Percentiles rank a stretch among this genome's conserved stretches.
These are phyloP conservation scores for Noccaea bulbosa DNA, from an alignment of 345 rosid species.

Conservation along the genomic window DNA sequence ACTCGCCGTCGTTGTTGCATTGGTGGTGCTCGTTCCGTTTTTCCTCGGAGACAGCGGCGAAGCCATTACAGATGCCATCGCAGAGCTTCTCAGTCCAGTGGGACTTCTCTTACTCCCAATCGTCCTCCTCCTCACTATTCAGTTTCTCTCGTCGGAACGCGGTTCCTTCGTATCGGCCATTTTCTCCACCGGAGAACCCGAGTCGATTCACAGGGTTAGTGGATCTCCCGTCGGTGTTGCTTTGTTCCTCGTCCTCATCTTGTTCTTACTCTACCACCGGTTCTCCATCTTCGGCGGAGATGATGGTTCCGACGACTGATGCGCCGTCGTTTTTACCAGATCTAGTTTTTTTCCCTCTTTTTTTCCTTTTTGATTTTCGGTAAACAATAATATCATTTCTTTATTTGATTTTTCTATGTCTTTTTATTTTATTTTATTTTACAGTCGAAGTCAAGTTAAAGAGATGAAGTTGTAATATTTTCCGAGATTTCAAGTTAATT, in stretches of 20 bases:
- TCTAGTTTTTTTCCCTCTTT: slow-evolving; percentile 27
- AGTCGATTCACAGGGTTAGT: slow-evolving; percentile 66
- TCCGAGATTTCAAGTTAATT: neutral
- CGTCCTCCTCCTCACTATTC: slow-evolving; percentile 70
- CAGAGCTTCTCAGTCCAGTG: slow-evolving; percentile 77
- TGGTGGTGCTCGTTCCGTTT: slow-evolving; percentile 69
- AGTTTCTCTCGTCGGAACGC: slow-evolving; percentile 83
- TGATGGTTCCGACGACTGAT: slow-evolving; percentile 57
- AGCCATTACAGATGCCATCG: slow-evolving; percentile 70
- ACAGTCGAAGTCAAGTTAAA: slow-evolving; percentile 37
- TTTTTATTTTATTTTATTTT: neutral
- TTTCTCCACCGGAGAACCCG: slow-evolving; percentile 71
- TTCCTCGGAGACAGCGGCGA: slow-evolving; percentile 77
- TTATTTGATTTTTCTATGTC: neutral
- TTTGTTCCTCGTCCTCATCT: slow-evolving; percentile 58
- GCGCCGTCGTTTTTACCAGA: slow-evolving; percentile 34
- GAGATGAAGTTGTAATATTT: no score
- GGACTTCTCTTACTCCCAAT: slow-evolving; percentile 83
- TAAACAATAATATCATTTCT: slow-evolving; percentile 1
- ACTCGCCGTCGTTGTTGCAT: slow-evolving; percentile 63
- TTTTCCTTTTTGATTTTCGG: neutral
- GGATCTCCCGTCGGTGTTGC: slow-evolving; percentile 85
- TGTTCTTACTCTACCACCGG: slow-evolving; percentile 73
- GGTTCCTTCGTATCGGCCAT: slow-evolving; percentile 61
- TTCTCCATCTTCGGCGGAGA: slow-evolving; percentile 81